A percentile compares a stretch with the other conserved stretches of the same genome.
These are phyloP conservation scores for Trametes versicolor DNA, from an alignment of 1,284 basidiomycete species.

Conservation along the genomic window DNA sequence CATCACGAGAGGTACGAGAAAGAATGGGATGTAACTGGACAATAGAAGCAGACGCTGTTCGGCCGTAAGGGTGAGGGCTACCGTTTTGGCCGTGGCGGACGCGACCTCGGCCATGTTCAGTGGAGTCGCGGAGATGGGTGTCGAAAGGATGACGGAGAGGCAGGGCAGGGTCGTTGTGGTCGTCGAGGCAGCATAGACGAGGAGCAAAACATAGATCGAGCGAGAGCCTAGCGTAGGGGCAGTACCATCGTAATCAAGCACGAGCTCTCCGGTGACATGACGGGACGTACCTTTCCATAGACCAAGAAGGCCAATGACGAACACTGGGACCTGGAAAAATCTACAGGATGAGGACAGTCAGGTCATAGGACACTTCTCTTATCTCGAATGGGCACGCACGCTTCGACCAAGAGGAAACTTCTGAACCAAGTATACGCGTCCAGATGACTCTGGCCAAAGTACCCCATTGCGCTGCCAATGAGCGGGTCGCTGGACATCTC, in stretches of 20 bases:
- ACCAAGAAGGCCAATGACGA: constrained; percentile 72
- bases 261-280: neutral
- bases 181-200: constrained; percentile 82
- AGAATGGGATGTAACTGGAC: constrained; percentile 80
- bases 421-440: constrained; percentile 70
- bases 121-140: constrained; percentile 42
- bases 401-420: constrained; percentile 69
- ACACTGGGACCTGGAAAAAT: constrained; percentile 81
- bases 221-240: constrained; percentile 31
- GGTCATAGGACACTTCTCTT: neutral
- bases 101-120: constrained; percentile 47
- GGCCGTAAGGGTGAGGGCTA: constrained; percentile 51
- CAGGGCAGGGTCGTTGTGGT: constrained; percentile 82
- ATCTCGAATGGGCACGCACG: constrained; percentile 37
- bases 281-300: constrained; percentile 67
- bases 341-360: constrained; percentile 44
- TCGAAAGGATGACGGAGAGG: constrained; percentile 64
- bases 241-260: too few relatives aligned
- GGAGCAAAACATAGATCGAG: constrained; percentile 61
- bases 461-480: constrained; percentile 61
- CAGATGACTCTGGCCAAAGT: constrained; percentile 45
- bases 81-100: constrained; percentile 25
- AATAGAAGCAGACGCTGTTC: constrained; percentile 65
- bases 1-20: constrained; percentile 76
- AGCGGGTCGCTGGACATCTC: constrained; percentile 69